Base-by-base conservation (phyloP, 192 early-diverging fungal genomes). In the Allomyces arbusculus region DNA sequence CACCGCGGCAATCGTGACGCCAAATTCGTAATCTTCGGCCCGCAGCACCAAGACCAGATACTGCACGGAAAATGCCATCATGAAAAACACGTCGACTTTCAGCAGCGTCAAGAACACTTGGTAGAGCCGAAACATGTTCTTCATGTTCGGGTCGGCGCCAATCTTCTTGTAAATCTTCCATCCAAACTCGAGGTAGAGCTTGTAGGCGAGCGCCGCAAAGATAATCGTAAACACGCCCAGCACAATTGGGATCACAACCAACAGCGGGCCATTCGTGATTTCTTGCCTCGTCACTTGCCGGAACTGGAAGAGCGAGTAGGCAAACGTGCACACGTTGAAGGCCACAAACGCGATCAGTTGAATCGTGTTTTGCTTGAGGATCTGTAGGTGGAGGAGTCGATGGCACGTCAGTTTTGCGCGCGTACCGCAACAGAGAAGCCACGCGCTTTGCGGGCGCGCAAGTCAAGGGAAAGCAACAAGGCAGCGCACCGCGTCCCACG, bases 341-440 rank as follows among this genome's bases (percentile, higher is more conserved):
- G 86, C 28, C n/a, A 87, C 72, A 20, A 85, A 80, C 3, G 77
- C 83, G 62, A 90, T 84, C 61, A 92, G 84, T 69, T 96, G 91
- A 67, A 96, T 92, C 23, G 91, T 90, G 76, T 96, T 96, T 72
- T 92, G 82, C 75, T 91, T 84, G 66, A 81, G 87, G 62, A 95
- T 84, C 81, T 89, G 33, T 40, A 7, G 33, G n/a, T 63, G 43
- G 50, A 22, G 23, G 22, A 10, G 24, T 62, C 44, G 23, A 22
- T 11, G 4, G 26, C 26, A 28, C 24, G 4, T 28, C 62, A 63
- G 14, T 55, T 44, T 16, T 24, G n/a, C 25, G n/a, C 16, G 65
- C 65, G 62, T 63, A 24, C 33, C 64, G 62, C 23, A 40, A 63
- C 25, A 69, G 44, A 23, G 14, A 69, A 40, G 16, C 28, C 63